Conservation (phyloP, 2,329 filamentous ascomycete species). For the Drechslerella stenobrocha region DNA sequence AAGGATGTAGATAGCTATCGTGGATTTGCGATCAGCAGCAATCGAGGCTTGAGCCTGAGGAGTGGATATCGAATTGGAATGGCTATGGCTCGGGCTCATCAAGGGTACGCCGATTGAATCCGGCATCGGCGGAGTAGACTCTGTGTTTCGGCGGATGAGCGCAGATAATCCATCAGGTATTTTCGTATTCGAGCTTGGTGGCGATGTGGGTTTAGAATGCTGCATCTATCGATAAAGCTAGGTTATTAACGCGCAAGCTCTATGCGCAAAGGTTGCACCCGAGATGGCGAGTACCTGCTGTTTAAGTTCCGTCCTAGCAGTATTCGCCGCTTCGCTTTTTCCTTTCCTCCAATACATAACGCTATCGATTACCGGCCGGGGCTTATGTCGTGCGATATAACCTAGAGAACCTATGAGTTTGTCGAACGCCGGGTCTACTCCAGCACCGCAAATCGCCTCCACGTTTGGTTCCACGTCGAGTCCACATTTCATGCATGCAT, state of each 20-base stretch:
- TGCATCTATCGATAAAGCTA: slow-evolving; percentile 28
- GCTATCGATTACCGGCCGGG: slow-evolving; percentile 91
- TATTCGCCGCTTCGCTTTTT: slow-evolving; percentile 84
- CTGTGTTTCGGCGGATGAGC: slow-evolving; percentile 42
- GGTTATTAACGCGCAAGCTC: slow-evolving; percentile 1
- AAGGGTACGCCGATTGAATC: slow-evolving; percentile 16
- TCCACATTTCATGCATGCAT: slow-evolving; percentile 72
- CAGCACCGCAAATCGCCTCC: slow-evolving; percentile 85
- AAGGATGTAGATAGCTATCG: slow-evolving; percentile 92
- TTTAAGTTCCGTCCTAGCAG: slow-evolving; percentile 60
- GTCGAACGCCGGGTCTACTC: slow-evolving; percentile 85
- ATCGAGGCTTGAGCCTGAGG: slow-evolving; percentile 50
- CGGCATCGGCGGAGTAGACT: slow-evolving; percentile 18
- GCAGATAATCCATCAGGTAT: slow-evolving; percentile 41
- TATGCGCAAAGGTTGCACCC: neutral
- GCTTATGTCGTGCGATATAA: slow-evolving; percentile 90
- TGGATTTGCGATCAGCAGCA: slow-evolving; percentile 79
- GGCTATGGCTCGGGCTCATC: slow-evolving; percentile 38
- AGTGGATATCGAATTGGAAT: slow-evolving; percentile 35
- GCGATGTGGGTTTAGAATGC: slow-evolving; percentile 32
- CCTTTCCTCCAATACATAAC: slow-evolving; percentile 98
- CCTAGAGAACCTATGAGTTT: slow-evolving; percentile 87
- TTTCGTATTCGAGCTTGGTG: slow-evolving; percentile 41
- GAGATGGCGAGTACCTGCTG: slow-evolving; percentile 40
- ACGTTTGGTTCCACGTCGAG: slow-evolving; percentile 81